Evolutionary conservation across 2,329 filamentous ascomycete species (phyloP).

Genomic region (Alternaria infectoria): DNA sequence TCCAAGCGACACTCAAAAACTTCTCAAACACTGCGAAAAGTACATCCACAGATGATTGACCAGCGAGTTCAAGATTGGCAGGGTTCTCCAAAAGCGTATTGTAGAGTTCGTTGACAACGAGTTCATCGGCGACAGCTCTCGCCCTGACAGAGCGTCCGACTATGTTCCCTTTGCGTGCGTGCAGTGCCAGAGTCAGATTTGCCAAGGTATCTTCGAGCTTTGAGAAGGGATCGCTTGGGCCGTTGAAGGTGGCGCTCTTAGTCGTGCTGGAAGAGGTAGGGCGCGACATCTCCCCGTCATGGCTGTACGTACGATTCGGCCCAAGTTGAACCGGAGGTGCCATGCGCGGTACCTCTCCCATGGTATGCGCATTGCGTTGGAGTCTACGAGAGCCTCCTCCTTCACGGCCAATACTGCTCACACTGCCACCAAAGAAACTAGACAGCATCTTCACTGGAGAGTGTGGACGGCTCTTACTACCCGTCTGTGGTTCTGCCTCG

Average conservation of each 20-base stretch:
- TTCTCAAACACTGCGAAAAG: slow-evolving; percentile 94
- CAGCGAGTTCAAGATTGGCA: slow-evolving; percentile 74
- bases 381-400: slow-evolving; percentile 39
- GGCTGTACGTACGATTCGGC: slow-evolving; percentile 46
- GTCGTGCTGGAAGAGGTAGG: slow-evolving; percentile 44
- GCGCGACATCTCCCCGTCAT: slow-evolving; percentile 42
- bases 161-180: slow-evolving; percentile 85
- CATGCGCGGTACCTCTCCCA: slow-evolving; percentile 46
- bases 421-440: slow-evolving; percentile 73
- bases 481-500: slow-evolving; percentile 59
- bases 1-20: slow-evolving; percentile 87
- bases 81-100: slow-evolving; percentile 86
- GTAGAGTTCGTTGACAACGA: slow-evolving; percentile 87
- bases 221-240: slow-evolving; percentile 56
- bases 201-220: slow-evolving; percentile 85
- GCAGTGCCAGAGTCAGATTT: slow-evolving; percentile 80
- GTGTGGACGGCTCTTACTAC: slow-evolving; percentile 71
- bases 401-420: slow-evolving; percentile 32
- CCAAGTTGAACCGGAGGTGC: slow-evolving; percentile 43
- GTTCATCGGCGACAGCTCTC: slow-evolving; percentile 73
- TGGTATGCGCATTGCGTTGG: slow-evolving; percentile 40
- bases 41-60: slow-evolving; percentile 79
- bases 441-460: slow-evolving; percentile 92
- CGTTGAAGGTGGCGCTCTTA: slow-evolving; percentile 41
- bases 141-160: slow-evolving; percentile 77